Conservation (phyloP, 352 stramenopile species). For the Phytophthora capsici region DNA sequence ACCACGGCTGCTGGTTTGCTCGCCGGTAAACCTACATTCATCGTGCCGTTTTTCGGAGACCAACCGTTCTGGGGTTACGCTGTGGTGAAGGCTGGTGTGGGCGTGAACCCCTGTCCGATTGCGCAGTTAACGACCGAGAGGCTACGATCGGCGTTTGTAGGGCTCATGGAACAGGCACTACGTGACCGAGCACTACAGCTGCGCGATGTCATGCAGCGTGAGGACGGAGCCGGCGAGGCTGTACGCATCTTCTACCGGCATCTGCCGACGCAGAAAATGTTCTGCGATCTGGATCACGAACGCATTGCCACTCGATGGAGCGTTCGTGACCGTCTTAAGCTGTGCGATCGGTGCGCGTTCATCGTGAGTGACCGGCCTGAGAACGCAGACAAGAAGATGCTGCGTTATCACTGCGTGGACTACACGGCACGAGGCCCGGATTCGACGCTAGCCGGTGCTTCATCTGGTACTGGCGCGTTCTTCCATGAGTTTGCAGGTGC, state of each 20-base stretch:
- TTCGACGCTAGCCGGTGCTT: conserved; percentile 25
- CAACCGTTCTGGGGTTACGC: conserved; percentile 93
- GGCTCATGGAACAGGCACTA: conserved; percentile 51
- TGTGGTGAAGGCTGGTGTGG: conserved; percentile 69
- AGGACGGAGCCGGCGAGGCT: conserved; percentile 82
- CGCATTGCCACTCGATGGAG: conserved; percentile 57
- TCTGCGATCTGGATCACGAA: conserved; percentile 62
- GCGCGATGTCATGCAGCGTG: conserved; percentile 58
- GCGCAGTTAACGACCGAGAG: conserved; percentile 70
- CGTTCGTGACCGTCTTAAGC: conserved; percentile 46
- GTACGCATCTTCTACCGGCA: conserved; percentile 83
- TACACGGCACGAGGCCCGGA: conserved; percentile 52
- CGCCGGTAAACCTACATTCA: conserved; percentile 89
- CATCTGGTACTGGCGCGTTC: conserved; percentile 5
- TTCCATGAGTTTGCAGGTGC: conserved; percentile 42
- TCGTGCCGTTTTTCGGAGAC: conserved; percentile 96
- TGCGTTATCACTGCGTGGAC: conserved; percentile 53
- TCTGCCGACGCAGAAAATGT: conserved; percentile 85
- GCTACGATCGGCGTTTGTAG: conserved; percentile 67
- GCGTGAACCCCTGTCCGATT: conserved; percentile 82
- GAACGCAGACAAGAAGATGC: conserved; percentile 42
- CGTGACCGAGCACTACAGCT: conserved; percentile 49
- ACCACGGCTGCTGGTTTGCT: conserved; percentile 67
- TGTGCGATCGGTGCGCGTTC: conserved; percentile 57
- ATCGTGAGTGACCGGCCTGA: conserved; percentile 46